A percentile compares a stretch with the other conserved stretches of the same genome.
phyloP scores from a whole-genome alignment of 192 early-diverging fungal genomes.

The Bifiguratus adelaidae region DNA sequence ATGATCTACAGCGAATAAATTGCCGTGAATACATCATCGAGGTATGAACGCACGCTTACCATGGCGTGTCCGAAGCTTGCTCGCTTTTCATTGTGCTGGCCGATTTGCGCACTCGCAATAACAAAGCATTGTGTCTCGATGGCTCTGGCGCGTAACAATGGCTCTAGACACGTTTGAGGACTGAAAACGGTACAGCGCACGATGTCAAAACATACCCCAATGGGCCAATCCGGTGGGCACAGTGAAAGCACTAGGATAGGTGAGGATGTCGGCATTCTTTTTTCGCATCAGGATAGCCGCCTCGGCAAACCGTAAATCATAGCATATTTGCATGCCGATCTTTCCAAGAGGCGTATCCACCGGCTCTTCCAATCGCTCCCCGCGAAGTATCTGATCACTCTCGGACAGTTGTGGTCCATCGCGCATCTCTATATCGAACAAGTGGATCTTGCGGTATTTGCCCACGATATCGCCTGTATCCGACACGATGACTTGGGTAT shows the following conservation, averaged over 20 bases:
- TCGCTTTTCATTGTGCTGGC: conserved; percentile 60
- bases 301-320: conserved; percentile 77
- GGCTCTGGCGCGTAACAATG: conserved; percentile 66
- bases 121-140: conserved; percentile 83
- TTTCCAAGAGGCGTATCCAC: conserved; percentile 40
- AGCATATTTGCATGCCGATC: conserved; percentile 58
- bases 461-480: conserved; percentile 39
- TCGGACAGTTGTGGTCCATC: conserved; percentile 37
- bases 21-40: neutral
- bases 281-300: conserved; percentile 40
- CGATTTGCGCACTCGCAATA: conserved; percentile 68
- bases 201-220: conserved; percentile 41
- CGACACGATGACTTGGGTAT: conserved; percentile 60
- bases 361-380: conserved; percentile 21
- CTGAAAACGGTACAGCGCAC: neutral
- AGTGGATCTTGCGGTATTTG: conserved; percentile 65
- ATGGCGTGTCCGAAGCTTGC: conserved; percentile 70
- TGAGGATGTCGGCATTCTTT: conserved; percentile 56
- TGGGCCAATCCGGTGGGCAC: conserved; percentile 71
- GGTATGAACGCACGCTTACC: conserved; percentile 21
- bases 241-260: conserved; percentile 79
- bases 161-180: conserved; percentile 20
- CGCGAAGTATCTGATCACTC: conserved; percentile 23
- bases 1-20: conserved; percentile 37
- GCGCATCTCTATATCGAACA: conserved; percentile 64